These are phyloP conservation scores for Endothia cerciana DNA, from an alignment of 2,329 filamentous ascomycete species.

Conservation along the genomic window DNA sequence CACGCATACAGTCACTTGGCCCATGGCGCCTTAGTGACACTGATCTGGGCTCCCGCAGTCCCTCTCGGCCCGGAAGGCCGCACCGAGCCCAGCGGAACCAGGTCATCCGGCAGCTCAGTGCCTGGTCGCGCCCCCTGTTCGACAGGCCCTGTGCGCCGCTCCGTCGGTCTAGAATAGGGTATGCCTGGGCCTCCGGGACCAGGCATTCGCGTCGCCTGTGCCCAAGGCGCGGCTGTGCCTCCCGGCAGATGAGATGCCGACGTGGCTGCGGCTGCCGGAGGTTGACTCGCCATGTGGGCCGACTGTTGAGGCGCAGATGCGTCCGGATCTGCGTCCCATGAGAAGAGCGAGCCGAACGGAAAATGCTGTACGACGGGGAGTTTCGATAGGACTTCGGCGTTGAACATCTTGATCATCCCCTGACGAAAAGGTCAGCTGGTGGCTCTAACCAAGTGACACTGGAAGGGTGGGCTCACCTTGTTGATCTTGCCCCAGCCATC, in stretches of 20 bases:
- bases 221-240: conserved; percentile 51
- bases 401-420: conserved; percentile 99
- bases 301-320: conserved; percentile 54
- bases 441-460: neutral
- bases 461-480: conserved; percentile 54
- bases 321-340: conserved; percentile 71
- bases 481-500: conserved; percentile 99
- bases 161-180: conserved; percentile 35
- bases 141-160: conserved; percentile 21
- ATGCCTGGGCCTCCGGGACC: conserved; percentile 38
- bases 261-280: conserved; percentile 37
- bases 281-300: conserved; percentile 63
- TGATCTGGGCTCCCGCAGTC: conserved; percentile 28
- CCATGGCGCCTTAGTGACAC: conserved; percentile 29
- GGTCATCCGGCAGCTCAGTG: conserved; percentile 6
- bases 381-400: conserved; percentile 93
- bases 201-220: conserved; percentile 46
- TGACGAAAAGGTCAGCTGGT: conserved; percentile 37
- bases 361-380: conserved; percentile 99
- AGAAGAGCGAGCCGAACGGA: conserved; percentile 78
- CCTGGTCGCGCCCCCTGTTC: neutral
- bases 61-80: conserved; percentile 26
- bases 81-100: conserved; percentile 12
- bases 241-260: conserved; percentile 35
- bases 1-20: conserved; percentile 21